A percentile compares a stretch with the other conserved stretches of the same genome.
phyloP scores from a whole-genome alignment of 768 basidiomycete genomes.

The Leccinum subgranulosum region DNA sequence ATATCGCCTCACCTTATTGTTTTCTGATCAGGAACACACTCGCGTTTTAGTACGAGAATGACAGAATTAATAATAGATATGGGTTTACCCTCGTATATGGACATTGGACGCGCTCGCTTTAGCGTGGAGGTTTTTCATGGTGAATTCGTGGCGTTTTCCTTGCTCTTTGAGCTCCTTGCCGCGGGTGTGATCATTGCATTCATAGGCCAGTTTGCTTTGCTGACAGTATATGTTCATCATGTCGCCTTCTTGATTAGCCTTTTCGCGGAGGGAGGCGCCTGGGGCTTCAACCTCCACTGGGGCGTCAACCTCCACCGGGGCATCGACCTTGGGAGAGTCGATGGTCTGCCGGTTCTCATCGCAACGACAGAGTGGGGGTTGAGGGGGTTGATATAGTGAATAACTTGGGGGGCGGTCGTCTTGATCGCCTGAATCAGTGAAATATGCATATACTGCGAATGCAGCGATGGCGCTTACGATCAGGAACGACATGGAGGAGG shows the following conservation, averaged over 20 bases:
- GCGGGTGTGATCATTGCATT: constrained; percentile 61
- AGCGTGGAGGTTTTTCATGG: constrained; percentile 74
- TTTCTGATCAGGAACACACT: constrained; percentile 44
- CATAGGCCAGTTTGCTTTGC: constrained; percentile 72
- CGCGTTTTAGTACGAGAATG: not conserved
- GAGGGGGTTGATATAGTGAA: not conserved
- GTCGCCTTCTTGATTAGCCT: constrained; percentile 77
- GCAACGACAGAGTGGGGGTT: not conserved
- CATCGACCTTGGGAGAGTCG: not conserved
- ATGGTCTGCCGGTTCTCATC: constrained; percentile 2
- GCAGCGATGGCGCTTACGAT: constrained; percentile 8
- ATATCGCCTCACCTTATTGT: constrained; percentile 54
- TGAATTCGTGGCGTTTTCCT: constrained; percentile 71
- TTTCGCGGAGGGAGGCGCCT: constrained; percentile 58
- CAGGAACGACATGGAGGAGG: constrained; percentile 13
- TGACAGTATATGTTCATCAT: constrained; percentile 64
- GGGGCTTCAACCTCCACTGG: not conserved
- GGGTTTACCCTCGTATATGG: constrained; percentile 66
- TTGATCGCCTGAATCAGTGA: not conserved
- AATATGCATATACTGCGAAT: constrained; percentile 3
- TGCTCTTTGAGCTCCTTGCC: constrained; percentile 81
- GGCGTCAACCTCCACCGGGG: not conserved
- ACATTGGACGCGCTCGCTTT: constrained; percentile 83
- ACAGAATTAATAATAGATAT: constrained; percentile 15
- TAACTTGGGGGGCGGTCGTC: constrained; percentile 2